Percentiles rank a stretch among this genome's conserved stretches.
Evolutionary conservation across 192 early-diverging fungal genomes (phyloP).

Genomic region (Podila verticillata): DNA sequence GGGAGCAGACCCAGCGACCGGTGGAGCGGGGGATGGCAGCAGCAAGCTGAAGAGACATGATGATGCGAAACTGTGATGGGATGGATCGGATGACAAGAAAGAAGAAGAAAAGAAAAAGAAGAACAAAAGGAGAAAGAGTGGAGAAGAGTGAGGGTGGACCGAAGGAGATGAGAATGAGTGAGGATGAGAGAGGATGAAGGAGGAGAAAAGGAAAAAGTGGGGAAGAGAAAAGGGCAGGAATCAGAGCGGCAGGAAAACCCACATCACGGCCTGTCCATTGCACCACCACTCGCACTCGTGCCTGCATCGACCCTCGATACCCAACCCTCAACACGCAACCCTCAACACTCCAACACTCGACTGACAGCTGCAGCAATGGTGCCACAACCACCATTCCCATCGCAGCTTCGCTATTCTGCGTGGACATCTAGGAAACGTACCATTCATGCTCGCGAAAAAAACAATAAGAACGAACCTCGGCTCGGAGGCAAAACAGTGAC

Average conservation of each 20-base stretch:
- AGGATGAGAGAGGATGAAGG: neutral
- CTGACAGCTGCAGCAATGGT: too few species aligned
- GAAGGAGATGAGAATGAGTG: neutral
- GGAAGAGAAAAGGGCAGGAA: neutral
- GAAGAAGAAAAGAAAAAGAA: neutral
- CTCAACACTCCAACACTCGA: too few species aligned
- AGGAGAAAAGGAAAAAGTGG: constrained; percentile 5
- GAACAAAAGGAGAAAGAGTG: constrained; percentile 2
- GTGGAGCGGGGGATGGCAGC: constrained; percentile 45
- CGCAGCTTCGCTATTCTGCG: too few species aligned
- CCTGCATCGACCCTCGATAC: too few species aligned
- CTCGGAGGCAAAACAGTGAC: too few species aligned
- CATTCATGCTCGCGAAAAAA: too few species aligned
- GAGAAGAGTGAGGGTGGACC: neutral
- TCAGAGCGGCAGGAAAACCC: constrained; percentile 1
- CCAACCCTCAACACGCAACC: neutral
- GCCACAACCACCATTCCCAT: too few species aligned
- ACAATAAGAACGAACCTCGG: too few species aligned
- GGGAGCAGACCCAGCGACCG: constrained; percentile 48
- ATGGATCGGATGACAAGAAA: neutral
- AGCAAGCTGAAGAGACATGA: constrained; percentile 48
- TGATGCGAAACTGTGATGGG: neutral
- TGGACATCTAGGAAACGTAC: too few species aligned
- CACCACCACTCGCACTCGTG: too few species aligned
- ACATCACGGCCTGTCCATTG: too few species aligned